Percentiles rank a stretch among this genome's conserved stretches.
Evolutionary conservation across 345 rosid species (phyloP).

Genomic region (Murraya koenigii): DNA sequence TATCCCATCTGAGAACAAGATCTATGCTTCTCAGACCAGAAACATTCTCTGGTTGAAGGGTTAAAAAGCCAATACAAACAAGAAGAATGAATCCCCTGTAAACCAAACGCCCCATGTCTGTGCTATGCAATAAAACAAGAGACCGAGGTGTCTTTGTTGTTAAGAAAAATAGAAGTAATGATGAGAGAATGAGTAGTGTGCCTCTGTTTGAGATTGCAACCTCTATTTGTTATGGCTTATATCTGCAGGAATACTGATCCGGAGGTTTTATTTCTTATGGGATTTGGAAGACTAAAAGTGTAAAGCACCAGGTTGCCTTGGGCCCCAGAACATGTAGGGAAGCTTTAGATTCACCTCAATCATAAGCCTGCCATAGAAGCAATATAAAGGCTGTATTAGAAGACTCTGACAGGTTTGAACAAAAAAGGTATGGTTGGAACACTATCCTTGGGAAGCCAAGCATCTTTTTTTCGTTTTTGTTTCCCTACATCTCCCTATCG

Average conservation of each 20-base stretch:
- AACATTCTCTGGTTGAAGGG: constrained; percentile 37
- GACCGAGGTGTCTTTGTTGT: background rate
- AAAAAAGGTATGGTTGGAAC: constrained; percentile 60
- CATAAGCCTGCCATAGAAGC: constrained; percentile 49
- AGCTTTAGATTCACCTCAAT: constrained; percentile 48
- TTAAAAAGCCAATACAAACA: constrained; percentile 30
- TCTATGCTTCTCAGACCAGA: constrained; percentile 38
- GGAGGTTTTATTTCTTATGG: constrained; percentile 26
- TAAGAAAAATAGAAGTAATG: constrained; percentile 9
- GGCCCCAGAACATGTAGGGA: constrained; percentile 46
- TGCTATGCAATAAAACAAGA: constrained; percentile 1
- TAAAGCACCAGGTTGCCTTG: constrained; percentile 29
- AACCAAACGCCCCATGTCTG: constrained; percentile 41
- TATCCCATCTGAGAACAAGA: constrained; percentile 43
- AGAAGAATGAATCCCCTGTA: constrained; percentile 37
- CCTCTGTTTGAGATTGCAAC: constrained; percentile 15
- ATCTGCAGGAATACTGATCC: constrained; percentile 24
- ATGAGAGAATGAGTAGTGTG: constrained; percentile 8
- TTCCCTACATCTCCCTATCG: constrained; percentile 36
- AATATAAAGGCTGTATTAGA: constrained; percentile 53
- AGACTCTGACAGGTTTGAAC: constrained; percentile 84
- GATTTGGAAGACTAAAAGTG: constrained; percentile 35
- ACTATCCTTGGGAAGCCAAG: constrained; percentile 66
- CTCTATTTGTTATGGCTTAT: constrained; percentile 23
- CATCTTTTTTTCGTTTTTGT: constrained; percentile 38